Conservation (phyloP, 495 filamentous ascomycete genomes). For the Xylaria grammica region DNA sequence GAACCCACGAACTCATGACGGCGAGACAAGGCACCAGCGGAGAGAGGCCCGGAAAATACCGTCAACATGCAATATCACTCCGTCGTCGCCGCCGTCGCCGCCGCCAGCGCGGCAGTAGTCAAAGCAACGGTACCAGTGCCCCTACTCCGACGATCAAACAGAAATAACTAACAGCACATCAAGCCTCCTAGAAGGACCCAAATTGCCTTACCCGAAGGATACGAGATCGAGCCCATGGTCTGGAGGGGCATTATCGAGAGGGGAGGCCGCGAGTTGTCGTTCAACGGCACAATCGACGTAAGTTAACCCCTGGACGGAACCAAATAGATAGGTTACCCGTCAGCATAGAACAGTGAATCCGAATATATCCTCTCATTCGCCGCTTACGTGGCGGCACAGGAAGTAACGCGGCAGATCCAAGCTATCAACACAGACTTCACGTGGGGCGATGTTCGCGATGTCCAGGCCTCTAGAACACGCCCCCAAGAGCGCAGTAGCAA, state of each 20-base stretch:
- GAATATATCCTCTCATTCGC: too few species aligned
- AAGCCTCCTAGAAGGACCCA: not conserved
- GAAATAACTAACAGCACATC: not conserved
- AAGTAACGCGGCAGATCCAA: conserved; percentile 10
- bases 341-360: not conserved
- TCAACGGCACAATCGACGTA: conserved; percentile 17
- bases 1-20: too few species aligned
- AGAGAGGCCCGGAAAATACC: not conserved
- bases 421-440: conserved; percentile 11
- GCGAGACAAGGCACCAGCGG: not conserved
- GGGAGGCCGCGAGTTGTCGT: conserved; percentile 13
- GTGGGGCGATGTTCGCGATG: not conserved
- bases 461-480: not conserved
- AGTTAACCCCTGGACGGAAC: not conserved
- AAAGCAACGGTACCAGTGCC: not conserved
- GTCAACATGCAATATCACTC: not conserved
- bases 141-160: not conserved
- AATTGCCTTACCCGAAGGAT: not conserved
- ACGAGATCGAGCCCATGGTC: conserved; percentile 16
- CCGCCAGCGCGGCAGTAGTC: not conserved
- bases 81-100: not conserved
- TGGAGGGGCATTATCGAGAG: conserved; percentile 19
- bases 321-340: too few species aligned
- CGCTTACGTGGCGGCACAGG: too few species aligned
- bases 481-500: not conserved